These are phyloP conservation scores for Dipodascopsis tothii DNA, from an alignment of 805 yeast species.

Conservation along the genomic window DNA sequence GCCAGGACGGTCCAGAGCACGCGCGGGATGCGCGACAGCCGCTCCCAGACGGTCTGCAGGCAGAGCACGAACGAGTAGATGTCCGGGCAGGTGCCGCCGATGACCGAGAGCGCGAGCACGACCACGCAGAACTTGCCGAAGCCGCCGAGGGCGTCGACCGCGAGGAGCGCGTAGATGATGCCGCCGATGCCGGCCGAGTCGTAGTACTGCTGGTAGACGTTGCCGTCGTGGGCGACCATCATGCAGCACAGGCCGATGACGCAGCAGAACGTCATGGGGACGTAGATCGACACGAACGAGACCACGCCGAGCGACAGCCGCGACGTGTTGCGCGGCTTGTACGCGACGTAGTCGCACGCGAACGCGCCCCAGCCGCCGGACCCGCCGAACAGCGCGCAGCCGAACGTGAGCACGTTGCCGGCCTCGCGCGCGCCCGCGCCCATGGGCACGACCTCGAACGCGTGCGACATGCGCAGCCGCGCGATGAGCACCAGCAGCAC, in stretches of 20 bases:
- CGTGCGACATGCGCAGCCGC: conserved; percentile 59
- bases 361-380: conserved; percentile 93
- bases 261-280: conserved; percentile 67
- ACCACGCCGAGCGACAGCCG: conserved; percentile 53
- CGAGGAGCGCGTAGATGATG: conserved; percentile 61
- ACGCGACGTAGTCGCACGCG: conserved; percentile 87
- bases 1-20: conserved; percentile 71
- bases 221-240: conserved; percentile 49
- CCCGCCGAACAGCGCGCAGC: conserved; percentile 76
- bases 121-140: conserved; percentile 88
- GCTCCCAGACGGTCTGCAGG: conserved; percentile 77
- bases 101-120: conserved; percentile 73
- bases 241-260: conserved; percentile 81
- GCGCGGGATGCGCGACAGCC: conserved; percentile 68
- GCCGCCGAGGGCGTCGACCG: conserved; percentile 61
- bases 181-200: conserved; percentile 64
- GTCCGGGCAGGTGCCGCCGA: conserved; percentile 88
- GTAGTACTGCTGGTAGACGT: conserved; percentile 48
- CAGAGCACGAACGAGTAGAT: conserved; percentile 83
- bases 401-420: conserved; percentile 69
- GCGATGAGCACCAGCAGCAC: conserved; percentile 73
- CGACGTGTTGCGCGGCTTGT: conserved; percentile 63
- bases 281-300: conserved; percentile 53
- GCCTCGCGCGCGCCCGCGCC: conserved; percentile 60
- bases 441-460: conserved; percentile 50